Percentiles rank a stretch among this genome's conserved stretches.
Conservation (phyloP, 495 filamentous ascomycete species). For the Penicillium longicatenatum region DNA sequence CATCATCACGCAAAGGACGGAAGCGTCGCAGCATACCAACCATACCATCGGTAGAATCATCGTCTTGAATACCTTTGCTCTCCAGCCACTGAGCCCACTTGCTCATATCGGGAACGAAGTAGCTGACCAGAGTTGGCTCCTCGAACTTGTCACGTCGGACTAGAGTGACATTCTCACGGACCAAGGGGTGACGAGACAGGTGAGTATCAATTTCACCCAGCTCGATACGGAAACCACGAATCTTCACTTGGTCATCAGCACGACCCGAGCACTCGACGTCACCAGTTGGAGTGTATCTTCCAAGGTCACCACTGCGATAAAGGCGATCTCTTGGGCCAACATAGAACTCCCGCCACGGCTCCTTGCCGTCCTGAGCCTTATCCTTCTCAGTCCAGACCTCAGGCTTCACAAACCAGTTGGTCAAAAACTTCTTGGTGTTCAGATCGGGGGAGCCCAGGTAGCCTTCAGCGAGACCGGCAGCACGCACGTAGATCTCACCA, state of each 20-base stretch:
- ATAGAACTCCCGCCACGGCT: conserved; percentile 78
- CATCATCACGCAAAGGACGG: conserved; percentile 68
- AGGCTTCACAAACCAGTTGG: conserved; percentile 85
- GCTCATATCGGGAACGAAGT: conserved; percentile 80
- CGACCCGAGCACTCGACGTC: conserved; percentile 76
- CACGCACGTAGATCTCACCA: conserved; percentile 87
- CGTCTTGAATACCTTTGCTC: conserved; percentile 53
- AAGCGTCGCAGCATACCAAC: conserved; percentile 65
- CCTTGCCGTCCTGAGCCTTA: conserved; percentile 40
- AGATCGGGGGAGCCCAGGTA: conserved; percentile 73
- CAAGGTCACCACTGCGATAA: conserved; percentile 83
- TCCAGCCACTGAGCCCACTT: conserved; percentile 71
- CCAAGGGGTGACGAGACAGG: conserved; percentile 72
- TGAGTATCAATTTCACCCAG: conserved; percentile 92
- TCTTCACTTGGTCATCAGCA: conserved; percentile 91
- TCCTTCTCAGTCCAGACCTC: conserved; percentile 70
- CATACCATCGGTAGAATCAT: conserved; percentile 49
- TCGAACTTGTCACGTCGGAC: conserved; percentile 87
- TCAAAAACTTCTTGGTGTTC: conserved; percentile 79
- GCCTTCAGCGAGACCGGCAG: conserved; percentile 85
- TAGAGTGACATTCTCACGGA: conserved; percentile 86
- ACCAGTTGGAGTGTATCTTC: conserved; percentile 71
- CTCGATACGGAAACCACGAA: conserved; percentile 93
- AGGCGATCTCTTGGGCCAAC: conserved; percentile 83
- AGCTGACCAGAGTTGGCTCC: conserved; percentile 86